These are phyloP conservation scores for Alternaria sp. DNA, from an alignment of 2,329 filamentous ascomycete species.

Conservation along the genomic window DNA sequence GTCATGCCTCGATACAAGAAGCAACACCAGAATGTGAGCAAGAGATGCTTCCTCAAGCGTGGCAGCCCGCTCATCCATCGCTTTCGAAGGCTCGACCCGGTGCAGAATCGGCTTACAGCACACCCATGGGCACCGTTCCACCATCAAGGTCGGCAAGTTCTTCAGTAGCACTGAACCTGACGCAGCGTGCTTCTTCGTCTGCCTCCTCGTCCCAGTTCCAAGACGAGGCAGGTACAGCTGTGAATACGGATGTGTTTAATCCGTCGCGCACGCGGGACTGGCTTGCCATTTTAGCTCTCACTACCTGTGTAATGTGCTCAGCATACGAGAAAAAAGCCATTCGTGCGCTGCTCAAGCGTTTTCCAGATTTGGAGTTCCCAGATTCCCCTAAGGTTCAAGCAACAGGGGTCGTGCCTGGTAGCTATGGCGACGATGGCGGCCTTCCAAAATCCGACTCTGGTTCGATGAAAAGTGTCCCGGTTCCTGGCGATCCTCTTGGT, in stretches of 20 bases:
- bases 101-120: slow-evolving; percentile 15
- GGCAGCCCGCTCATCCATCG: slow-evolving; percentile 25
- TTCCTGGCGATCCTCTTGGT: neutral
- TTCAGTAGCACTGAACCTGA: too few species aligned
- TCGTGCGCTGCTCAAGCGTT: neutral
- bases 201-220: slow-evolving; percentile 9
- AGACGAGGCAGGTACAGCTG: neutral
- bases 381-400: too few species aligned
- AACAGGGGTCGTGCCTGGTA: neutral
- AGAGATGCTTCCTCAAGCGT: slow-evolving; percentile 26
- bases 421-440: neutral
- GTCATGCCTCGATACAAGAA: neutral
- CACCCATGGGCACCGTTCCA: slow-evolving; percentile 22
- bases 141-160: neutral
- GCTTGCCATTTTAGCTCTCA: neutral
- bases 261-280: neutral
- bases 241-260: neutral
- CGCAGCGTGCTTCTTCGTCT: neutral
- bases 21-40: neutral
- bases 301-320: neutral
- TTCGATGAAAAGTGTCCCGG: too few species aligned
- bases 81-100: slow-evolving; percentile 1
- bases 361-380: neutral
- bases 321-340: neutral
- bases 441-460: neutral